These are phyloP conservation scores for Mentha longifolia DNA, from an alignment of 257 asterid species.

Conservation along the genomic window DNA sequence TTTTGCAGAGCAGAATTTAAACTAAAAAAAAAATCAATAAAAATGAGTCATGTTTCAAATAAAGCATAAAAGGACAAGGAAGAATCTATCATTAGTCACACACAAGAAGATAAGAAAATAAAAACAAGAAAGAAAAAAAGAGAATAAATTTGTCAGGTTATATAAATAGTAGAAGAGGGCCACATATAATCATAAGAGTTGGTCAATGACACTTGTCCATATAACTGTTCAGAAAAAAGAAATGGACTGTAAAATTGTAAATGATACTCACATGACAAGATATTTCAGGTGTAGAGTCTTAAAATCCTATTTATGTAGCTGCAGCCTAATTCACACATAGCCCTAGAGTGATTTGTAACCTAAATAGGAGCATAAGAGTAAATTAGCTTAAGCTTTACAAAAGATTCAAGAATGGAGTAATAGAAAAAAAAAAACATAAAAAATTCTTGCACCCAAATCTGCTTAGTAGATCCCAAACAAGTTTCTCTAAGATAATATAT, in stretches of 20 bases:
- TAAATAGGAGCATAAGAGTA: not conserved
- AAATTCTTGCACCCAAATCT: not conserved
- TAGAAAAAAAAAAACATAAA: not conserved
- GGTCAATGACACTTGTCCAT: slow-evolving; percentile 32
- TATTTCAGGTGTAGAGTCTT: not conserved
- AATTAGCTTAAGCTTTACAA: not conserved
- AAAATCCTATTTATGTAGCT: not conserved
- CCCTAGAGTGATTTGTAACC: not conserved
- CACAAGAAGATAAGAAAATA: slow-evolving; percentile 26
- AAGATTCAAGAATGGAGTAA: not conserved
- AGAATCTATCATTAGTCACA: slow-evolving; percentile 14
- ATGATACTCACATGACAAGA: slow-evolving; percentile 9
- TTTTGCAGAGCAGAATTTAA: too few species aligned
- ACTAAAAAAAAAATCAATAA: not conserved
- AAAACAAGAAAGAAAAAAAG: slow-evolving; percentile 5
- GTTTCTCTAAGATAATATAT: too few species aligned
- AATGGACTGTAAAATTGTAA: not conserved
- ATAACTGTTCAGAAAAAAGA: slow-evolving; percentile 8
- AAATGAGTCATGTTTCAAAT: slow-evolving; percentile 10
- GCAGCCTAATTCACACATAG: not conserved
- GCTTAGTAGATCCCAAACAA: not conserved
- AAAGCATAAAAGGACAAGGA: not conserved
- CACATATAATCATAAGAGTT: slow-evolving; percentile 23
- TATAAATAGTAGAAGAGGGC: slow-evolving; percentile 26
- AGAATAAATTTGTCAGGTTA: slow-evolving; percentile 29